These are phyloP conservation scores for Mycena rosella DNA, from an alignment of 768 basidiomycete species.

Conservation along the genomic window DNA sequence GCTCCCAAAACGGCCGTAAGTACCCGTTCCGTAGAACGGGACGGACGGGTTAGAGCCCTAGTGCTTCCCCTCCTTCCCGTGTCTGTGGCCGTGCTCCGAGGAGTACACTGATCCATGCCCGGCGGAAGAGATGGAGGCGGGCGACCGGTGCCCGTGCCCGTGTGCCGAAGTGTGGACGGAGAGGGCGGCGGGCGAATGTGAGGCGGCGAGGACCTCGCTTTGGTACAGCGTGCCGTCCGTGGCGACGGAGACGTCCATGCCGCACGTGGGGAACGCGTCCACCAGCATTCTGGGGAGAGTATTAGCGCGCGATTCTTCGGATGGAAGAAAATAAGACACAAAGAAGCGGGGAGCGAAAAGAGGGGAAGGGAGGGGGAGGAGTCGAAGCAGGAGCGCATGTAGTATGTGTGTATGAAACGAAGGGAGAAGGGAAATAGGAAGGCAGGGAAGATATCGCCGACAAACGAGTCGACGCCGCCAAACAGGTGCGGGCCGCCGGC, in stretches of 20 bases:
- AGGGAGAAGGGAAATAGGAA: too few relatives aligned
- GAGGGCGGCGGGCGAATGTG: conserved; percentile 7
- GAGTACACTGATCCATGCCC: background rate
- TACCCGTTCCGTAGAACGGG: conserved; percentile 5
- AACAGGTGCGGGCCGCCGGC: too few relatives aligned
- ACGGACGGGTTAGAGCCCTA: conserved; percentile 8
- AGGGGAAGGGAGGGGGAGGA: background rate
- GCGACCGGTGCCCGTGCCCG: background rate
- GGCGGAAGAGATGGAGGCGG: background rate
- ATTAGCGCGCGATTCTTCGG: background rate
- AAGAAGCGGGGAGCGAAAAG: background rate
- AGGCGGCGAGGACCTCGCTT: too few relatives aligned
- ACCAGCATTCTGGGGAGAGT: background rate
- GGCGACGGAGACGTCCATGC: conserved; percentile 6
- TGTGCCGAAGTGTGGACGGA: background rate
- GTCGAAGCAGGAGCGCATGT: too few relatives aligned
- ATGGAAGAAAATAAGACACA: background rate
- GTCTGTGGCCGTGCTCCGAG: background rate
- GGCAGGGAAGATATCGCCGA: too few relatives aligned
- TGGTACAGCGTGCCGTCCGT: conserved; percentile 5
- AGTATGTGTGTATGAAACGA: too few relatives aligned
- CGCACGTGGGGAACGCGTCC: conserved; percentile 6
- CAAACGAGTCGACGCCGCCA: too few relatives aligned
- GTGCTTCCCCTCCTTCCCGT: background rate
- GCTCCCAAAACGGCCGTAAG: background rate